Conservation (phyloP, 208 protist species). For the Crithidia expoeki region DNA sequence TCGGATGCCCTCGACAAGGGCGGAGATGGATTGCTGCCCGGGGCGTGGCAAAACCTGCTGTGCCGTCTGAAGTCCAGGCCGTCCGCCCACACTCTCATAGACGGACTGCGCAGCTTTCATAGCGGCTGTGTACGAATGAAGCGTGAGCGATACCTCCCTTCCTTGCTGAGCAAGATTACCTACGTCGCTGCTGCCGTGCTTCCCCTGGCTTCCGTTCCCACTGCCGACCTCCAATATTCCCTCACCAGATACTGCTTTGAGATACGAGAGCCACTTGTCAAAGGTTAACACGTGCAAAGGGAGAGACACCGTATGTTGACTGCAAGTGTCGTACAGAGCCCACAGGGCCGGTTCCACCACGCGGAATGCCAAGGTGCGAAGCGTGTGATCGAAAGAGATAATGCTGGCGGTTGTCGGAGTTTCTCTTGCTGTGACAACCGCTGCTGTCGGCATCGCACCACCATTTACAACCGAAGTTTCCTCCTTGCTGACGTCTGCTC, state of each 20-base stretch:
- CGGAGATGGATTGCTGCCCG: slow-evolving; percentile 44
- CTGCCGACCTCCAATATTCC: no score
- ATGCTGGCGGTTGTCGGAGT: neutral
- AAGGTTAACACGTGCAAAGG: slow-evolving; percentile 27
- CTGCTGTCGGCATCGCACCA: neutral
- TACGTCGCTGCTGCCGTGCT: neutral
- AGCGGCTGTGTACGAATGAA: slow-evolving; percentile 1
- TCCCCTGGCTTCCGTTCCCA: neutral
- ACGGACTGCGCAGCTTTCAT: slow-evolving; percentile 25
- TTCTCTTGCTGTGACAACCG: neutral
- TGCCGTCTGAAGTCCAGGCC: slow-evolving; percentile 48
- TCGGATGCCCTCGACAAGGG: slow-evolving; percentile 70
- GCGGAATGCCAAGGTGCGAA: slow-evolving; percentile 78
- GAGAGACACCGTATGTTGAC: neutral
- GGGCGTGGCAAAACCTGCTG: slow-evolving; percentile 56
- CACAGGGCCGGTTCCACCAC: slow-evolving; percentile 78
- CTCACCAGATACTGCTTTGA: neutral
- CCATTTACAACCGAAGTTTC: neutral
- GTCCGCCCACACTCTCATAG: slow-evolving; percentile 31
- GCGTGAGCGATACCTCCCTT: neutral
- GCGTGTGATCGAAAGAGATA: slow-evolving; percentile 26
- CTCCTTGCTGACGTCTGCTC: neutral
- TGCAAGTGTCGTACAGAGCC: slow-evolving; percentile 49
- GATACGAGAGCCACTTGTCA: slow-evolving; percentile 17
- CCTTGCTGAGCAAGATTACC: neutral